phyloP scores from a whole-genome alignment of 1,284 basidiomycete genomes.

The Flammula alnicola region DNA sequence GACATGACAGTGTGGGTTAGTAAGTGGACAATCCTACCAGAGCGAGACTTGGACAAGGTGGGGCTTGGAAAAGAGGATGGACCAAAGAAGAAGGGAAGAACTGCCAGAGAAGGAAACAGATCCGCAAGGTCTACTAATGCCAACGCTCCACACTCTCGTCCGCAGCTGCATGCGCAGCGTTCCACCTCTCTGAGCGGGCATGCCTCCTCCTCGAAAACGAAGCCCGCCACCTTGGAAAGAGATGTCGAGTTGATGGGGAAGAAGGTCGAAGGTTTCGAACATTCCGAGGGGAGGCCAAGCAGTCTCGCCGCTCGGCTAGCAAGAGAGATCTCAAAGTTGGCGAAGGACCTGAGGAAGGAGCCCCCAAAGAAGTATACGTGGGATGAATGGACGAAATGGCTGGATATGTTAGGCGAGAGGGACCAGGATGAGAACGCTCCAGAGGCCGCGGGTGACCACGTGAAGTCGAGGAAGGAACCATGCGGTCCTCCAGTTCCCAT shows the following conservation, averaged over 20 bases:
- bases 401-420: conserved; percentile 29
- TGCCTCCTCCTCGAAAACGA: not conserved
- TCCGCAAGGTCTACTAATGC: too few species aligned
- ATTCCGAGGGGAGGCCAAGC: conserved; percentile 23
- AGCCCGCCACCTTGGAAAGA: not conserved
- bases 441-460: not conserved
- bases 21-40: conserved; percentile 33
- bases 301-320: conserved; percentile 34
- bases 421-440: not conserved
- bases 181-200: not conserved
- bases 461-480: not conserved
- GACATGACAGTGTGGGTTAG: conserved; percentile 34
- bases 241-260: conserved; percentile 33
- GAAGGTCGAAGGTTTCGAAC: conserved; percentile 31
- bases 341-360: conserved; percentile 31
- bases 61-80: too few species aligned
- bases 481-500: too few species aligned
- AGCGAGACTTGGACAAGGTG: conserved; percentile 14
- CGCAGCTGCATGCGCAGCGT: too few species aligned
- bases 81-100: not conserved
- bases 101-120: conserved; percentile 4
- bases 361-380: conserved; percentile 35
- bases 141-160: too few species aligned
- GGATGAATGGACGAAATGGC: conserved; percentile 39
- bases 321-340: conserved; percentile 32